A percentile compares a stretch with the other conserved stretches of the same genome.
Evolutionary conservation across 495 filamentous ascomycete genomes (phyloP).

Genomic region (Hyaloscypha bicolor): DNA sequence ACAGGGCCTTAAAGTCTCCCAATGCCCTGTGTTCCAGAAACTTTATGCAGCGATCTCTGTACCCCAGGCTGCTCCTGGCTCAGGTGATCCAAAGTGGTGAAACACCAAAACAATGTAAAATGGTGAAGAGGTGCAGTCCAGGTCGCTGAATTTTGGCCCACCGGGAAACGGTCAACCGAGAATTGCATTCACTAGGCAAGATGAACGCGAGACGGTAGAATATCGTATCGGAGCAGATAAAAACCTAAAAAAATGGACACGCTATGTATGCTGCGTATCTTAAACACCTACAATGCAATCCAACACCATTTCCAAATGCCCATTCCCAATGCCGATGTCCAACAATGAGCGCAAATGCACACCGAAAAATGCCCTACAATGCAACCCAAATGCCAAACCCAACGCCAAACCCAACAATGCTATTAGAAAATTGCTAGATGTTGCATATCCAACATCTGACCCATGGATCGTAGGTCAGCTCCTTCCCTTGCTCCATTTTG

Average conservation of each 20-base stretch:
- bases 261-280: background rate
- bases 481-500: conserved; percentile 38
- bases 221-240: background rate
- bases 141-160: background rate
- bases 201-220: background rate
- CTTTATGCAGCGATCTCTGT: too few species aligned
- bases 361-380: background rate
- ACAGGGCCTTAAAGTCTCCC: too few species aligned
- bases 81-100: too few species aligned
- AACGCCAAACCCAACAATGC: conserved; percentile 3
- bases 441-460: conserved; percentile 19
- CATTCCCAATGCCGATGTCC: background rate
- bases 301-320: background rate
- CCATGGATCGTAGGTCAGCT: conserved; percentile 25
- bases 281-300: background rate
- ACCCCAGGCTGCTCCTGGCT: too few species aligned
- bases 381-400: background rate
- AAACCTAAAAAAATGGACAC: background rate
- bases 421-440: conserved; percentile 10
- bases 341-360: background rate
- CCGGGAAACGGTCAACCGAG: background rate
- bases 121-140: too few species aligned
- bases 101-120: too few species aligned
- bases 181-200: too few species aligned
- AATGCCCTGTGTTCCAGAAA: too few species aligned